Conservation (phyloP, 2,329 filamentous ascomycete species). For the Xylaria sp. region DNA sequence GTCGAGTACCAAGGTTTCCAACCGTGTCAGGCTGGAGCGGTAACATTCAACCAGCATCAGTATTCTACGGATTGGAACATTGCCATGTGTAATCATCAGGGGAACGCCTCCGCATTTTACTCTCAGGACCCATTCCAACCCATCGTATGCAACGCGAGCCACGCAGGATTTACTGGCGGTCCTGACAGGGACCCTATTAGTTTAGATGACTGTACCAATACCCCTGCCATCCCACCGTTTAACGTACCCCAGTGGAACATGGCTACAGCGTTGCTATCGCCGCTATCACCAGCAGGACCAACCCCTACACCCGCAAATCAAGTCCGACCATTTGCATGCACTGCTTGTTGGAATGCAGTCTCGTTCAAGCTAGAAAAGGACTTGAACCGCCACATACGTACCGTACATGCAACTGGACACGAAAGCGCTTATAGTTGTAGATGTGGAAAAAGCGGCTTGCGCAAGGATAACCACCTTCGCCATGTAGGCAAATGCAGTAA, state of each 20-base stretch:
- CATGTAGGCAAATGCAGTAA: conserved; percentile 3
- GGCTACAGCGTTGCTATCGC: background rate
- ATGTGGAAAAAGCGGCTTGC: background rate
- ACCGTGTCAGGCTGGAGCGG: background rate
- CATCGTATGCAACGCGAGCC: too few relatives aligned
- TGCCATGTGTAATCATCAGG: background rate
- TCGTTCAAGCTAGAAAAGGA: background rate
- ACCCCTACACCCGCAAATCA: background rate
- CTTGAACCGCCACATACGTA: conserved; percentile 13
- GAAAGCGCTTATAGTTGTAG: background rate
- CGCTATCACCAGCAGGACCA: background rate
- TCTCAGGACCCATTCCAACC: background rate
- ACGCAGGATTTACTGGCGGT: background rate
- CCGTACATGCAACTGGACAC: background rate
- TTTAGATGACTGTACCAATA: background rate
- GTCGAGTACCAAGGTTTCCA: background rate
- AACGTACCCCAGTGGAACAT: background rate
- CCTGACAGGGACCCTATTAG: background rate
- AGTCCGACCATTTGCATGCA: background rate
- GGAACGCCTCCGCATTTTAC: background rate
- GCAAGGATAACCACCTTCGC: conserved; percentile 5
- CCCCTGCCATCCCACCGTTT: background rate
- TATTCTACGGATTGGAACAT: background rate
- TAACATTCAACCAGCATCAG: background rate
- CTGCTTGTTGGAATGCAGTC: background rate